Evolutionary conservation across 441 rosid genomes (phyloP).

Genomic region (Bruguiera hainesii): DNA sequence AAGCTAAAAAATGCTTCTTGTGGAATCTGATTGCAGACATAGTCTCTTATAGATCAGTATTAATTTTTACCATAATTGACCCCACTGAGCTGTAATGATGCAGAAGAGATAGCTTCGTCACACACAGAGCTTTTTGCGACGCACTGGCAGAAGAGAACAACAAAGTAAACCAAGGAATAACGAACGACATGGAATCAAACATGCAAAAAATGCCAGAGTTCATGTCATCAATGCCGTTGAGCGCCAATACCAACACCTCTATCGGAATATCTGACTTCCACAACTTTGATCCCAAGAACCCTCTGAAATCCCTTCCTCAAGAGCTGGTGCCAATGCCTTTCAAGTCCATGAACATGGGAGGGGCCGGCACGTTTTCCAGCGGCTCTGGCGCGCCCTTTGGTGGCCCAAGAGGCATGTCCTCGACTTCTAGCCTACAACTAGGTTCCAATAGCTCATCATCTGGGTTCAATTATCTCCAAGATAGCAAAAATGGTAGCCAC

Average conservation of each 20-base stretch:
- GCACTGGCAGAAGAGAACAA: constrained; percentile 57
- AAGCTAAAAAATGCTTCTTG: no score
- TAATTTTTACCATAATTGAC: neutral
- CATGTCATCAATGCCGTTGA: constrained; percentile 34
- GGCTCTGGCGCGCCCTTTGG: constrained; percentile 46
- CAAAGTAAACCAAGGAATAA: constrained; percentile 59
- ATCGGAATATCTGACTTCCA: constrained; percentile 40
- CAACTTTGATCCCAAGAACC: constrained; percentile 38
- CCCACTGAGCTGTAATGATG: constrained; percentile 9
- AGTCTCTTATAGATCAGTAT: neutral
- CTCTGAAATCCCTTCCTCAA: constrained; percentile 49
- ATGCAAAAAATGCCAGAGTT: constrained; percentile 39
- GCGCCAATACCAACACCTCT: constrained; percentile 22
- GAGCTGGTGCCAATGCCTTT: constrained; percentile 51
- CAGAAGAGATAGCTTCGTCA: constrained; percentile 63
- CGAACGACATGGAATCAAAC: constrained; percentile 30
- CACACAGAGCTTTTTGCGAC: constrained; percentile 63
- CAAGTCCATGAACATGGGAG: constrained; percentile 49
- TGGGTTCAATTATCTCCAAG: constrained; percentile 47
- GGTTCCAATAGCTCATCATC: constrained; percentile 48
- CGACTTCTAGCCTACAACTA: constrained; percentile 55
- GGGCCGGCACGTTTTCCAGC: constrained; percentile 51
- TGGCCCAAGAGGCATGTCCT: constrained; percentile 37
- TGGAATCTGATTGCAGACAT: constrained; percentile 1
- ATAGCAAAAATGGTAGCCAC: constrained; percentile 32